Percentiles rank a stretch among this genome's conserved stretches.
These are phyloP conservation scores for Actinidia polygama DNA, from an alignment of 179 eudicot species.

Conservation along the genomic window DNA sequence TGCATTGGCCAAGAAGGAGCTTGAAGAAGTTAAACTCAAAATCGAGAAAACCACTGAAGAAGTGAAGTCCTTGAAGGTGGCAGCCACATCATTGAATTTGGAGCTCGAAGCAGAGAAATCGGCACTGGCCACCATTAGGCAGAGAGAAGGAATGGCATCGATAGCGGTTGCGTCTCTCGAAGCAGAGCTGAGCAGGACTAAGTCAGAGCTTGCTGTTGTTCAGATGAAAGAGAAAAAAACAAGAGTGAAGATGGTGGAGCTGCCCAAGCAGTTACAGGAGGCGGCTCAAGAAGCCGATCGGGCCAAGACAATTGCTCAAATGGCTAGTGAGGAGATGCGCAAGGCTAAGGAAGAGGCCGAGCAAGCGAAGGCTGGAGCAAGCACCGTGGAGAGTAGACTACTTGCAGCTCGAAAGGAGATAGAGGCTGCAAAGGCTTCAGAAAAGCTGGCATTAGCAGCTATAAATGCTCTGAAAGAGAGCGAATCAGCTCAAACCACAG, in stretches of 20 bases:
- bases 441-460: constrained; percentile 75
- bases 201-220: constrained; percentile 59
- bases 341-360: constrained; percentile 76
- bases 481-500: constrained; percentile 47
- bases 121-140: constrained; percentile 53
- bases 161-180: constrained; percentile 77
- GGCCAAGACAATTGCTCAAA: constrained; percentile 59
- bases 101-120: constrained; percentile 72
- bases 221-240: constrained; percentile 68
- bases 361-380: constrained; percentile 79
- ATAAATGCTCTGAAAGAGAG: constrained; percentile 75
- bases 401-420: constrained; percentile 79
- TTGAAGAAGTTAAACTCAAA: constrained; percentile 71
- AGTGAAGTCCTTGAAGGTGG: constrained; percentile 62
- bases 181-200: constrained; percentile 69
- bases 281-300: constrained; percentile 79
- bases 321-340: constrained; percentile 66
- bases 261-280: constrained; percentile 68
- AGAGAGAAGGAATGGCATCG: constrained; percentile 77
- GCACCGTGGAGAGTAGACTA: constrained; percentile 61
- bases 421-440: constrained; percentile 84
- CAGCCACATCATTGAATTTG: constrained; percentile 57
- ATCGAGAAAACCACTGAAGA: constrained; percentile 72
- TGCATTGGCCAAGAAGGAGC: constrained; percentile 59
- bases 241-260: constrained; percentile 66